phyloP scores from a whole-genome alignment of 164 flowering plant genomes.

The Buxus sempervirens region DNA sequence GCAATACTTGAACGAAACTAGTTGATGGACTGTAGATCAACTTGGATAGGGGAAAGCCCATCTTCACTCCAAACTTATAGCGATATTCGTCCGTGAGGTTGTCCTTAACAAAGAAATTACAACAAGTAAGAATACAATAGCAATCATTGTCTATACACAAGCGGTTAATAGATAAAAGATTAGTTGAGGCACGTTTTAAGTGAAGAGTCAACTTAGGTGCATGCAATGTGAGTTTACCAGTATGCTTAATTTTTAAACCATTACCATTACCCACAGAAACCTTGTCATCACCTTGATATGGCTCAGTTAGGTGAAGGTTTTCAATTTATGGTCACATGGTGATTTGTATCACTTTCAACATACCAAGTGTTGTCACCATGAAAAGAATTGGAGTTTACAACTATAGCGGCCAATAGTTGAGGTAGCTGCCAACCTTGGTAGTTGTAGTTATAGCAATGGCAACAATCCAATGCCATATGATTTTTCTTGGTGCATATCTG shows the following conservation, averaged over 20 bases:
- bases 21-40: not conserved
- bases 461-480: not conserved
- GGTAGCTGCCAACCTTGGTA: not conserved
- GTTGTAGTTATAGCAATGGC: not conserved
- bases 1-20: not conserved
- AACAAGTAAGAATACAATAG: slow-evolving; percentile 3
- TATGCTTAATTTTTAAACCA: slow-evolving; percentile 5
- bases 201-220: not conserved
- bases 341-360: too few species aligned
- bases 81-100: slow-evolving; percentile 1
- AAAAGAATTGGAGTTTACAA: not conserved
- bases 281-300: not conserved
- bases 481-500: slow-evolving; percentile 2
- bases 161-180: slow-evolving; percentile 1
- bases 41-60: not conserved
- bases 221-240: not conserved
- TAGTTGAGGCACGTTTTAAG: not conserved
- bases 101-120: slow-evolving; percentile 4
- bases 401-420: slow-evolving; percentile 1
- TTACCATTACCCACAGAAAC: slow-evolving; percentile 7
- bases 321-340: not conserved
- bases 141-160: slow-evolving; percentile 3
- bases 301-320: not conserved
- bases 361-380: not conserved
- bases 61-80: slow-evolving; percentile 4